Percentiles rank a stretch among this genome's conserved stretches.
Conservation (phyloP, 2,329 filamentous ascomycete genomes). For the Corynespora cassiicola region DNA sequence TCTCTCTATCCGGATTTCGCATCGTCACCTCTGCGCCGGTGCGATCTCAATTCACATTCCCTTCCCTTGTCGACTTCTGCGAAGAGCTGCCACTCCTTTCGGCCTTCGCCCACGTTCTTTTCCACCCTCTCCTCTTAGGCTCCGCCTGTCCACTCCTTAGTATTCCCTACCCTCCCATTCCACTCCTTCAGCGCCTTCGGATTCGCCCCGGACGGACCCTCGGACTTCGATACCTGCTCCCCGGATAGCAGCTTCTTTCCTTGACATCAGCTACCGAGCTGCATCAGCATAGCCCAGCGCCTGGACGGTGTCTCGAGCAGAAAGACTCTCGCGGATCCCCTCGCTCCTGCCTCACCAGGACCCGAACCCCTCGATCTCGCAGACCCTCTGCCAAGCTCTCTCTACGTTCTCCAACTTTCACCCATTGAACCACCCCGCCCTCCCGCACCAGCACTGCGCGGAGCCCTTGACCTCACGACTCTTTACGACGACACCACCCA, state of each 20-base stretch:
- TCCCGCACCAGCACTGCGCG: background rate
- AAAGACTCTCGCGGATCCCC: conserved; percentile 24
- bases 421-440: background rate
- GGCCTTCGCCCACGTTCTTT: conserved; percentile 49
- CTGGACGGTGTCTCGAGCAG: conserved; percentile 43
- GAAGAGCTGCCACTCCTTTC: conserved; percentile 51
- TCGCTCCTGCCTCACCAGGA: conserved; percentile 27
- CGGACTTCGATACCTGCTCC: conserved; percentile 39
- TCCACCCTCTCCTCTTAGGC: conserved; percentile 40
- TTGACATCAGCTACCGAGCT: conserved; percentile 27
- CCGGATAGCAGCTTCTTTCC: conserved; percentile 46
- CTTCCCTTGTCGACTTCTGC: conserved; percentile 47
- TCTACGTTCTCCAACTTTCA: conserved; percentile 21
- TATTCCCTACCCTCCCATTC: conserved; percentile 26
- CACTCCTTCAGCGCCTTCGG: conserved; percentile 34
- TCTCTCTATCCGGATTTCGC: conserved; percentile 39
- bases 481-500: conserved; percentile 40
- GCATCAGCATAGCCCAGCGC: too few relatives aligned
- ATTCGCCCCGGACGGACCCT: conserved; percentile 49
- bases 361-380: conserved; percentile 34
- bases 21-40: conserved; percentile 44
- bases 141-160: conserved; percentile 49
- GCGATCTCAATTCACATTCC: conserved; percentile 44
- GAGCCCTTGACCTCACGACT: conserved; percentile 39
- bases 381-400: conserved; percentile 25